Conservation (phyloP, 2,329 filamentous ascomycete genomes). For the Apiospora hydei region DNA sequence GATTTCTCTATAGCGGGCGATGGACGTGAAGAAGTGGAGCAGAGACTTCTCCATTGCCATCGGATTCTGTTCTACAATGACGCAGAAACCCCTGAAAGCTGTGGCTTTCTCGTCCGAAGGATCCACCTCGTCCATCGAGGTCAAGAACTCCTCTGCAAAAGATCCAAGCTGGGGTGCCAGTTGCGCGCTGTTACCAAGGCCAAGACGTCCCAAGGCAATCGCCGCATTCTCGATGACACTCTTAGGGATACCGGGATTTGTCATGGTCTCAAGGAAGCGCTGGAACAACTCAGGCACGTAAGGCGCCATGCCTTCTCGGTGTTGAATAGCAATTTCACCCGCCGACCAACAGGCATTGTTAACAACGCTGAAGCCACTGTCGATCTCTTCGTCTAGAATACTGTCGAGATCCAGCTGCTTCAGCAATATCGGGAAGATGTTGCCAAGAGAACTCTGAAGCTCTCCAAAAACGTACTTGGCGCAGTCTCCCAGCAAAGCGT, state of each 20-base stretch:
- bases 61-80: constrained; percentile 85
- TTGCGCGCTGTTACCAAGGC: constrained; percentile 77
- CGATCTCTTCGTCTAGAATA: constrained; percentile 79
- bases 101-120: constrained; percentile 94
- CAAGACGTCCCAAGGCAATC: constrained; percentile 88
- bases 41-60: constrained; percentile 90
- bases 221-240: constrained; percentile 93
- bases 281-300: constrained; percentile 81
- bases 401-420: constrained; percentile 85
- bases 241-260: constrained; percentile 83
- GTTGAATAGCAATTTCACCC: constrained; percentile 87
- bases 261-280: constrained; percentile 81
- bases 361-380: constrained; percentile 87
- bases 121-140: constrained; percentile 82
- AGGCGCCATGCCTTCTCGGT: constrained; percentile 76
- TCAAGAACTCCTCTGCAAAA: constrained; percentile 84
- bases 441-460: constrained; percentile 75
- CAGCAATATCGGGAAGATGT: constrained; percentile 81
- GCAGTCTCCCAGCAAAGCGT: constrained; percentile 92
- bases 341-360: constrained; percentile 99
- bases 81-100: constrained; percentile 88
- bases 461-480: constrained; percentile 90
- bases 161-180: constrained; percentile 80
- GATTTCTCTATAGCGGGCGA: constrained; percentile 78
- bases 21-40: constrained; percentile 81